Evolutionary conservation across 257 asterid species (phyloP).

Genomic region (Cruciata laevipes): DNA sequence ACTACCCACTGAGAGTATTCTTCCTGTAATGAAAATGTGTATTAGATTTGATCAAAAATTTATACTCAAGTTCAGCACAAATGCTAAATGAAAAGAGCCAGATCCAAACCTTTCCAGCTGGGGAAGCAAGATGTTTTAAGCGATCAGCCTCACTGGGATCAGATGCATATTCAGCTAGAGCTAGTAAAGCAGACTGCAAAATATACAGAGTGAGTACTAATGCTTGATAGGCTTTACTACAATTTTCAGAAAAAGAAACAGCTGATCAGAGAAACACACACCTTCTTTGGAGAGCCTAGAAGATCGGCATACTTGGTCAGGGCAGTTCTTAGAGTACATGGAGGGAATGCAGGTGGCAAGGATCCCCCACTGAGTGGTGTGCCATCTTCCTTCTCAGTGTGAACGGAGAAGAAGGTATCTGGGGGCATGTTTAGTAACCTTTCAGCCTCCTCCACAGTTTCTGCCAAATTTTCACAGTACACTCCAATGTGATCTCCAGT

Average conservation of each 20-base stretch:
- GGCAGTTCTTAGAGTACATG: slow-evolving; percentile 90
- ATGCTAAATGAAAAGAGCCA: slow-evolving; percentile 6
- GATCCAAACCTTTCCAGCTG: slow-evolving; percentile 83
- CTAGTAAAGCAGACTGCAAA: slow-evolving; percentile 68
- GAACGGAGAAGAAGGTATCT: slow-evolving; percentile 75
- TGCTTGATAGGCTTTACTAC: neutral
- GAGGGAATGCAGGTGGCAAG: slow-evolving; percentile 81
- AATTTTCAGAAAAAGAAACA: neutral
- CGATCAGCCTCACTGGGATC: slow-evolving; percentile 80
- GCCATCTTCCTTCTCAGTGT: slow-evolving; percentile 78
- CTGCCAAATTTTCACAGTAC: slow-evolving; percentile 72
- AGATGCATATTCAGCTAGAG: slow-evolving; percentile 78
- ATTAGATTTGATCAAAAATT: slow-evolving; percentile 18
- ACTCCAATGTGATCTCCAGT: slow-evolving; percentile 99
- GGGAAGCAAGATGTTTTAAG: slow-evolving; percentile 79
- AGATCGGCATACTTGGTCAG: slow-evolving; percentile 82
- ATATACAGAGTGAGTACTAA: slow-evolving; percentile 11
- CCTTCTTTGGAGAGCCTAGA: slow-evolving; percentile 85
- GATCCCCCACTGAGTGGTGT: slow-evolving; percentile 57
- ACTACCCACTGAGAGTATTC: slow-evolving; percentile 82
- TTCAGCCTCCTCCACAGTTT: slow-evolving; percentile 91
- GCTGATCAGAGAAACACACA: slow-evolving; percentile 12
- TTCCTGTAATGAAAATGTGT: slow-evolving; percentile 43
- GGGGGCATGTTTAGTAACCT: slow-evolving; percentile 62
- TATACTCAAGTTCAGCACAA: neutral